These are phyloP conservation scores for Mucor velutinosus DNA, from an alignment of 371 early-diverging fungal species.

Conservation along the genomic window DNA sequence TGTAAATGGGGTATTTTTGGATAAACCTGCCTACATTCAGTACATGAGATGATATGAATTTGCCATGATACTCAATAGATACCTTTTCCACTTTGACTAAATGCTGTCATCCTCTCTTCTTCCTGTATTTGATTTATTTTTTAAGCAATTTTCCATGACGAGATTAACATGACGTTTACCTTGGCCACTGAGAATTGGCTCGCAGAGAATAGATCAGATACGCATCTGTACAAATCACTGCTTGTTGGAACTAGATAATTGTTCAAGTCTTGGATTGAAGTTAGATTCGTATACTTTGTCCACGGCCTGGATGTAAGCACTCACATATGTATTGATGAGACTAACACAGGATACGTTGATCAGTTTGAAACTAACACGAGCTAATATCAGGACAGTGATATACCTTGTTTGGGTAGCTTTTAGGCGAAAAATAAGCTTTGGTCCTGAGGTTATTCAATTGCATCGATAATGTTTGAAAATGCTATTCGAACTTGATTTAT, in stretches of 20 bases:
- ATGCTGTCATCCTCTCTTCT: background rate
- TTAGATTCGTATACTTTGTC: background rate
- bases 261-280: constrained; percentile 39
- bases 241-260: constrained; percentile 41
- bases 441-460: constrained; percentile 25
- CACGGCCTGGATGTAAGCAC: background rate
- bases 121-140: background rate
- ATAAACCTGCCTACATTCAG: background rate
- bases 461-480: constrained; percentile 26
- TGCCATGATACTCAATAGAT: background rate
- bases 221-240: constrained; percentile 39
- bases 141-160: background rate
- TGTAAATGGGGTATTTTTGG: constrained; percentile 56
- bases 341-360: constrained; percentile 12
- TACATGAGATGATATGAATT: background rate
- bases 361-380: background rate
- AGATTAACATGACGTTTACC: background rate
- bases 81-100: background rate
- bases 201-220: constrained; percentile 38
- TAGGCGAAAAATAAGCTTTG: constrained; percentile 45
- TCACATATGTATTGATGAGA: constrained; percentile 52
- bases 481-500: constrained; percentile 16
- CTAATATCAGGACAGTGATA: background rate
- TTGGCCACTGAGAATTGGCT: constrained; percentile 21
- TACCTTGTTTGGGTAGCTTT: constrained; percentile 54